phyloP scores from a whole-genome alignment of 306 rosid species.

The Cicer arietinum region DNA sequence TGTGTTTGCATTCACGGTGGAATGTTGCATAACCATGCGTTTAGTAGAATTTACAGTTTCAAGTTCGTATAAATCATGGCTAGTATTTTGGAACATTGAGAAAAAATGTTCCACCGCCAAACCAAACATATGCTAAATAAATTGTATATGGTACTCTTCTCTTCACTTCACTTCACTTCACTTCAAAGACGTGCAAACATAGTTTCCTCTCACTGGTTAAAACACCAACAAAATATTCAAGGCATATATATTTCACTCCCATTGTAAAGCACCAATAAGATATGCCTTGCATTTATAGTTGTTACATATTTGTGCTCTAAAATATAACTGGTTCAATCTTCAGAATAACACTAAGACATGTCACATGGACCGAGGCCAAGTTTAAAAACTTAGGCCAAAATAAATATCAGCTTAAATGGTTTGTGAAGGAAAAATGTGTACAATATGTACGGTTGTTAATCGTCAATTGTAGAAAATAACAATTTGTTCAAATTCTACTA shows the following conservation, averaged over 20 bases:
- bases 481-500: too few species aligned
- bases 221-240: neutral
- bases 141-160: too few species aligned
- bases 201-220: neutral
- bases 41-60: too few species aligned
- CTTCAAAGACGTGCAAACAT: too few species aligned
- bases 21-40: too few species aligned
- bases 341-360: neutral
- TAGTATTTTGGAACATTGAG: too few species aligned
- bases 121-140: too few species aligned
- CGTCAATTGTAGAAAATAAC: too few species aligned
- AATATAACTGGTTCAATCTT: neutral
- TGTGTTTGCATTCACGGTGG: too few species aligned
- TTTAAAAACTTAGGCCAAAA: neutral
- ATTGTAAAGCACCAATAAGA: neutral
- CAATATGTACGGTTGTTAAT: neutral
- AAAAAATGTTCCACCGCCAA: too few species aligned
- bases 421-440: neutral
- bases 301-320: slow-evolving; percentile 9
- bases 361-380: slow-evolving; percentile 3
- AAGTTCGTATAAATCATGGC: too few species aligned
- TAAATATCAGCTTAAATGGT: neutral
- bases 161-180: too few species aligned
- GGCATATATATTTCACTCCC: neutral
- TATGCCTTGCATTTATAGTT: neutral